Percentiles rank a stretch among this genome's conserved stretches.
Evolutionary conservation across 371 early-diverging fungal genomes (phyloP).

Genomic region (Haplosporangium sp.): DNA sequence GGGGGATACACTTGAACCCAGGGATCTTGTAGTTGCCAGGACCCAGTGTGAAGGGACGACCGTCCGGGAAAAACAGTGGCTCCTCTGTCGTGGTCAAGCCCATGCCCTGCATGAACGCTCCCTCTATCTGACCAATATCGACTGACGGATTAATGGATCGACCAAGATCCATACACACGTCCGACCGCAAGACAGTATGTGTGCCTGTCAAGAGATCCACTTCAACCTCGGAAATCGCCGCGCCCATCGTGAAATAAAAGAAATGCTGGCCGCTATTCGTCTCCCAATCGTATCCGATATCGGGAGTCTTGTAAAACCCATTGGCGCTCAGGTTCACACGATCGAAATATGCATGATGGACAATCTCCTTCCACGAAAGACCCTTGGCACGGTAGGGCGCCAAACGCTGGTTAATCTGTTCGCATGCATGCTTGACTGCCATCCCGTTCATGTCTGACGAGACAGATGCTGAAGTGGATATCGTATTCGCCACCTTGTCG

Average conservation of each 20-base stretch:
- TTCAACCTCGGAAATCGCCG: conserved; percentile 80
- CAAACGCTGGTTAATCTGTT: conserved; percentile 70
- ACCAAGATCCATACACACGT: conserved; percentile 82
- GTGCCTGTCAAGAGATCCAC: conserved; percentile 82
- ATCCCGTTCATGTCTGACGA: conserved; percentile 82
- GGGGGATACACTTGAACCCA: neutral
- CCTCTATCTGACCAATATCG: conserved; percentile 88
- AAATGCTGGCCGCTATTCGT: conserved; percentile 71
- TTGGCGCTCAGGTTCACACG: conserved; percentile 77
- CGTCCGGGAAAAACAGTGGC: conserved; percentile 71
- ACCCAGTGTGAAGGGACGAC: conserved; percentile 65
- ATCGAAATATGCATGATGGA: conserved; percentile 76
- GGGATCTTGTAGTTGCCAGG: conserved; percentile 3
- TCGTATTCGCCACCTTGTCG: conserved; percentile 76
- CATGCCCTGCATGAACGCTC: conserved; percentile 83
- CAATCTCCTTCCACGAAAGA: conserved; percentile 60
- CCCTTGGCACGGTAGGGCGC: conserved; percentile 69
- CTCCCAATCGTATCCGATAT: conserved; percentile 75
- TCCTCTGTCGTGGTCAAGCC: conserved; percentile 85
- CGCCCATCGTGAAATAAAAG: conserved; percentile 82
- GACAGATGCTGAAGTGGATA: conserved; percentile 78
- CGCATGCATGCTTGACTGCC: conserved; percentile 80
- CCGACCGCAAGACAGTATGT: conserved; percentile 73
- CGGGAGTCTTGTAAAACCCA: conserved; percentile 81
- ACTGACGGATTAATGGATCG: conserved; percentile 79